Conservation (phyloP, 352 stramenopile species). For the Phytophthora sp. region DNA sequence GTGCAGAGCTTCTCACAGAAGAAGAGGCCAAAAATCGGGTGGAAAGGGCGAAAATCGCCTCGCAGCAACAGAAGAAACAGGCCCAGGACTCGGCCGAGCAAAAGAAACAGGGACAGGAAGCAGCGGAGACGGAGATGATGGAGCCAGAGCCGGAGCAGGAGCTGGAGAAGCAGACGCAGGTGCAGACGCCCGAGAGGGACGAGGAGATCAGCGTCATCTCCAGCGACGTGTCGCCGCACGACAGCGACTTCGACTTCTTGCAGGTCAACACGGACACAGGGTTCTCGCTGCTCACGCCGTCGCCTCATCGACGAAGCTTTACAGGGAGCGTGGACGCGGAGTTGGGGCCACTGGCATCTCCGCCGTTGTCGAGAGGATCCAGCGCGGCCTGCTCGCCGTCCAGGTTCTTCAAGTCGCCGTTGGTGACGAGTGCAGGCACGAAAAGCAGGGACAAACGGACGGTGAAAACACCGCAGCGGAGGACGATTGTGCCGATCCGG, state of each 20-base stretch:
- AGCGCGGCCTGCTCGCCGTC: slow-evolving; percentile 62
- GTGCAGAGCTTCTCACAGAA: not conserved
- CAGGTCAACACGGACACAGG: slow-evolving; percentile 17
- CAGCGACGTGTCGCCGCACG: slow-evolving; percentile 44
- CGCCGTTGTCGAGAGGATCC: slow-evolving; percentile 21
- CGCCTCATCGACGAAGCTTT: slow-evolving; percentile 32
- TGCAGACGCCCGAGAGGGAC: slow-evolving; percentile 26
- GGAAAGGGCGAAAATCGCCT: not conserved
- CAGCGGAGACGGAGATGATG: not conserved
- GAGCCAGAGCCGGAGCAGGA: slow-evolving; percentile 19
- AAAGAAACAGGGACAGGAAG: slow-evolving; percentile 1
- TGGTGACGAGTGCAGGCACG: slow-evolving; percentile 19
- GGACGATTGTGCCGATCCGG: slow-evolving; percentile 12
- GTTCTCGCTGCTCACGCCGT: slow-evolving; percentile 66
- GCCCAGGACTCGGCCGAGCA: not conserved
- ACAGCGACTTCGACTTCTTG: slow-evolving; percentile 68
- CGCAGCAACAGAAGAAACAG: not conserved
- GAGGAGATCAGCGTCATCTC: slow-evolving; percentile 65
- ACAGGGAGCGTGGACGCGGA: not conserved
- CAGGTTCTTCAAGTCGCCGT: slow-evolving; percentile 77
- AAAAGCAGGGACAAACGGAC: not conserved
- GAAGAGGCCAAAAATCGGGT: not conserved
- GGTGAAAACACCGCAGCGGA: slow-evolving; percentile 17
- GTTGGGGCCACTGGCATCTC: slow-evolving; percentile 25
- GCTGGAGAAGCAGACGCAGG: slow-evolving; percentile 5